These are phyloP conservation scores for Neonectria neomacrospora DNA, from an alignment of 2,329 filamentous ascomycete genomes.

Conservation along the genomic window DNA sequence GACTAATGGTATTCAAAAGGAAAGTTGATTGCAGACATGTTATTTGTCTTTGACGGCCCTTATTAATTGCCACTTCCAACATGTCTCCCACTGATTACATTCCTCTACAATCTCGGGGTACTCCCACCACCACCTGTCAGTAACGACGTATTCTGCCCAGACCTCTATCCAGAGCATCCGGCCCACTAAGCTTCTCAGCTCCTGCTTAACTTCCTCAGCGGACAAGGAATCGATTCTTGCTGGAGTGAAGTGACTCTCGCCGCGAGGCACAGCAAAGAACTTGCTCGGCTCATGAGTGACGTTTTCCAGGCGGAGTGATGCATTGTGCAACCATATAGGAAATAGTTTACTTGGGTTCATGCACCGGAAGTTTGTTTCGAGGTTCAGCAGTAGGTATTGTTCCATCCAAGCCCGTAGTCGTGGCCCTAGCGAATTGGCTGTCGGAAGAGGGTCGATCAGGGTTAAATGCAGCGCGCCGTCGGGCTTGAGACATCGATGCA, in stretches of 20 bases:
- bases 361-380: slow-evolving; percentile 69
- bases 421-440: slow-evolving; percentile 65
- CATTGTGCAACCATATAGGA: slow-evolving; percentile 68
- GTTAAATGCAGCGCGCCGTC: slow-evolving; percentile 68
- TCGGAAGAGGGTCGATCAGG: slow-evolving; percentile 72
- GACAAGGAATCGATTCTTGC: slow-evolving; percentile 38
- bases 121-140: slow-evolving; percentile 71
- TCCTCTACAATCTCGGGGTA: slow-evolving; percentile 64
- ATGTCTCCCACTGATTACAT: slow-evolving; percentile 63
- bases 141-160: slow-evolving; percentile 65
- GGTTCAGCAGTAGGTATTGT: slow-evolving; percentile 66
- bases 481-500: slow-evolving; percentile 65
- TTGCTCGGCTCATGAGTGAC: slow-evolving; percentile 60
- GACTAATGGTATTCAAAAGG: neutral
- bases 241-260: slow-evolving; percentile 31
- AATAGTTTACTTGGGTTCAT: slow-evolving; percentile 68
- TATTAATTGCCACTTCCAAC: slow-evolving; percentile 69
- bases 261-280: slow-evolving; percentile 58
- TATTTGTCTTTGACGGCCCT: slow-evolving; percentile 61
- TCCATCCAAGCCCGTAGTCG: slow-evolving; percentile 70
- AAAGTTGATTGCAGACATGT: neutral
- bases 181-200: slow-evolving; percentile 64
- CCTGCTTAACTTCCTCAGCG: slow-evolving; percentile 51
- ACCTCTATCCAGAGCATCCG: slow-evolving; percentile 70
- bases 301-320: slow-evolving; percentile 60